Conservation (phyloP, 2,329 filamentous ascomycete species). For the Claviceps citrina region DNA sequence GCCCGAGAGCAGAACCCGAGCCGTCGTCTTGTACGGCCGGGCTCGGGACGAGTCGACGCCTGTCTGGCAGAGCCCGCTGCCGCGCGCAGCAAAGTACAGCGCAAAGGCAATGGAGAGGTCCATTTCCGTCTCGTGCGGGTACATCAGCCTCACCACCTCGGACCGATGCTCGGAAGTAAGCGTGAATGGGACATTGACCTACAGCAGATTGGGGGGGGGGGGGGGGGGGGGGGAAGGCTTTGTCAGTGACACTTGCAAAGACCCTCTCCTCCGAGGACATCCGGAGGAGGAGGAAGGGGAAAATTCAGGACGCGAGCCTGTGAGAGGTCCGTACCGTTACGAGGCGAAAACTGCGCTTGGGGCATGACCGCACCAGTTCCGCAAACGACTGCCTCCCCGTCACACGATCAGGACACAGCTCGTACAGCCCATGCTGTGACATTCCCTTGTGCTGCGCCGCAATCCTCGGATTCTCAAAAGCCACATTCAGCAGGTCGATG, state of each 20-base stretch:
- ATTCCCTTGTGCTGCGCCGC: slow-evolving; percentile 34
- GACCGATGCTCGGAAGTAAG: slow-evolving; percentile 56
- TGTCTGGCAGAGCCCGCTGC: slow-evolving; percentile 36
- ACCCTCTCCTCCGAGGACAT: no score
- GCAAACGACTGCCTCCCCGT: slow-evolving; percentile 67
- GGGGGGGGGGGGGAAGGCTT: not conserved
- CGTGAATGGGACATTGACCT: slow-evolving; percentile 68
- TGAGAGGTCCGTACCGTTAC: slow-evolving; percentile 51
- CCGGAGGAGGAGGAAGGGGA: no score
- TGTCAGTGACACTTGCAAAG: not conserved
- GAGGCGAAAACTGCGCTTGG: slow-evolving; percentile 64
- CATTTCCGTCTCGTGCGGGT: slow-evolving; percentile 96
- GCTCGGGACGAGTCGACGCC: slow-evolving; percentile 11
- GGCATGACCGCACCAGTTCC: slow-evolving; percentile 59
- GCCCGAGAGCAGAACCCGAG: slow-evolving; percentile 77
- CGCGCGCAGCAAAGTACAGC: slow-evolving; percentile 86
- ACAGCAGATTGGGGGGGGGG: no score
- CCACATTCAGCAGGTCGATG: slow-evolving; percentile 86
- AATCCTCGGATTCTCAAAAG: slow-evolving; percentile 82
- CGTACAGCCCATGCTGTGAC: slow-evolving; percentile 39
- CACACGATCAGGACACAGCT: slow-evolving; percentile 76
- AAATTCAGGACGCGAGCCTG: no score
- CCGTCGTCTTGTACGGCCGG: slow-evolving; percentile 46
- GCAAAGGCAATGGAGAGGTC: slow-evolving; percentile 87
- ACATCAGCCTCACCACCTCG: slow-evolving; percentile 61